These are phyloP conservation scores for Senna tora DNA, from an alignment of 306 rosid species.

Conservation along the genomic window DNA sequence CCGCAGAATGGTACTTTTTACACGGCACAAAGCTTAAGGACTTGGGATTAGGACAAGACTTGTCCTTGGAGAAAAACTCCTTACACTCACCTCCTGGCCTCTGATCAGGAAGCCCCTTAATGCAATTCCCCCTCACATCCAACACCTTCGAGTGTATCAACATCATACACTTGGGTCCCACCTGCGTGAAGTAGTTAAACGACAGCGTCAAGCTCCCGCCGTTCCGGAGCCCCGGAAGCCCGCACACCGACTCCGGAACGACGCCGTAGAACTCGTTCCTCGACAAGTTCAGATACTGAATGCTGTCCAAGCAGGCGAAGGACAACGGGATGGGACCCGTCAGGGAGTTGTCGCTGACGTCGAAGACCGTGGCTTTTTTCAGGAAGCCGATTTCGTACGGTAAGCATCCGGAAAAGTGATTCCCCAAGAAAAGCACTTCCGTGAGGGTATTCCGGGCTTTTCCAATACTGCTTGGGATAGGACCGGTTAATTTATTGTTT, in stretches of 20 bases:
- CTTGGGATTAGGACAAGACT: conserved; percentile 37
- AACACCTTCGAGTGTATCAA: conserved; percentile 49
- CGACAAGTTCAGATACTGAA: conserved; percentile 47
- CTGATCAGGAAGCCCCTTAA: conserved; percentile 56
- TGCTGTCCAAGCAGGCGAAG: conserved; percentile 59
- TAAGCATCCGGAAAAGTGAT: conserved; percentile 61
- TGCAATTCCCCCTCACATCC: conserved; percentile 60
- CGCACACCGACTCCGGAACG: conserved; percentile 70
- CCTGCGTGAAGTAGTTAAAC: conserved; percentile 56
- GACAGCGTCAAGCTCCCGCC: conserved; percentile 39
- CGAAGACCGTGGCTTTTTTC: conserved; percentile 51
- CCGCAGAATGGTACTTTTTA: background rate
- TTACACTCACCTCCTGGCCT: conserved; percentile 37
- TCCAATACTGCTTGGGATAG: conserved; percentile 65
- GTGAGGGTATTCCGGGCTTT: conserved; percentile 44
- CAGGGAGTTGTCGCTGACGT: conserved; percentile 49
- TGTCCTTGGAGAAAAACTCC: conserved; percentile 31
- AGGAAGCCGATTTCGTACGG: conserved; percentile 73
- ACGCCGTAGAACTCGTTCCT: conserved; percentile 52
- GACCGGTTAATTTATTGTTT: conserved; percentile 57
- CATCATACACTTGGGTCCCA: conserved; percentile 65
- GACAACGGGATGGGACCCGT: conserved; percentile 80
- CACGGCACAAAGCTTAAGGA: conserved; percentile 52
- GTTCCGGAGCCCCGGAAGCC: conserved; percentile 41
- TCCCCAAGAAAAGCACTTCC: conserved; percentile 71